These are phyloP conservation scores for Cunninghamia lanceolata DNA, from an alignment of 75 land plant species.

Conservation along the genomic window DNA sequence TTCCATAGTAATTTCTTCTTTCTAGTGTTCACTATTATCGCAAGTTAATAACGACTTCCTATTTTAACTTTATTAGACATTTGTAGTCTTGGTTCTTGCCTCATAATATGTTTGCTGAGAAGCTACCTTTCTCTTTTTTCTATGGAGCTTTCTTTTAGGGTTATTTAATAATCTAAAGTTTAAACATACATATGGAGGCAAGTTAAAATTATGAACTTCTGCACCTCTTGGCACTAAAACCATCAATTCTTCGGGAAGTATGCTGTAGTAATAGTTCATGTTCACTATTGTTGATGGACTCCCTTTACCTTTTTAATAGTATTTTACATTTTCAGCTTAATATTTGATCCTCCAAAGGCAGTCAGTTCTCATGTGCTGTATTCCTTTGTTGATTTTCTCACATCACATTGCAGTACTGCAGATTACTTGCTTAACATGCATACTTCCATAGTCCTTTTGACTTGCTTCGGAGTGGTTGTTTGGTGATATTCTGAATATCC, in stretches of 20 bases:
- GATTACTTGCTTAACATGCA: background rate
- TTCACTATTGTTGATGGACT: background rate
- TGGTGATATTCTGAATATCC: background rate
- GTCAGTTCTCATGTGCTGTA: background rate
- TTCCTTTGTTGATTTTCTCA: background rate
- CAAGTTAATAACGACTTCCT: background rate
- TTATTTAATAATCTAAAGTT: background rate
- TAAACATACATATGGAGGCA: background rate
- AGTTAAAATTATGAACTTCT: background rate
- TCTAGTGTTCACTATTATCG: background rate
- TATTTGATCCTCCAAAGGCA: background rate
- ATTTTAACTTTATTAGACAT: background rate
- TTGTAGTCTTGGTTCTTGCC: background rate
- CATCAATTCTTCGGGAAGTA: background rate
- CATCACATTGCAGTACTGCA: background rate
- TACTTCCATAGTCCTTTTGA: background rate
- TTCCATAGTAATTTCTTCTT: background rate
- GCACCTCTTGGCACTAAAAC: background rate
- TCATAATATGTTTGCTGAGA: background rate
- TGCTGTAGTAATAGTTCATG: background rate
- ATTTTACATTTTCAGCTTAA: background rate
- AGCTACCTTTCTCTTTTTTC: background rate
- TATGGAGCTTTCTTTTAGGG: background rate
- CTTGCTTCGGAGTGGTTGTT: background rate
- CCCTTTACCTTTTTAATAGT: no score